phyloP scores from a whole-genome alignment of 2,329 filamentous ascomycete species.

The Esteya vermicola region DNA sequence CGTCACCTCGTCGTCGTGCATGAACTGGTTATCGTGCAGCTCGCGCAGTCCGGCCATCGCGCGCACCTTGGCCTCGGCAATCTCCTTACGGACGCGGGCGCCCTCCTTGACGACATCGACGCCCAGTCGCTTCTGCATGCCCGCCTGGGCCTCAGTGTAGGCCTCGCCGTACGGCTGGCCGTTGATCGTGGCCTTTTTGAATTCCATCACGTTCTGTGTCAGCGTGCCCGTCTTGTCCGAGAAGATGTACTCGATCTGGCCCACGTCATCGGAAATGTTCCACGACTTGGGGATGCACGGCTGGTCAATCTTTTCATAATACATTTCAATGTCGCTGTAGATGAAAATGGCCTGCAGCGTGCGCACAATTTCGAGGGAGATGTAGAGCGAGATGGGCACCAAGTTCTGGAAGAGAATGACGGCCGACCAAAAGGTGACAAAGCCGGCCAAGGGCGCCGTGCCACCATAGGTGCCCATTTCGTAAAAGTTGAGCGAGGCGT shows the following conservation, averaged over 20 bases:
- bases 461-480: constrained; percentile 74
- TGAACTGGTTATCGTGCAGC: constrained; percentile 78
- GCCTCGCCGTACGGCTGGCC: constrained; percentile 94
- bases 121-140: constrained; percentile 85
- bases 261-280: constrained; percentile 97
- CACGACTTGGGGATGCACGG: constrained; percentile 95
- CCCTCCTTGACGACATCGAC: constrained; percentile 74
- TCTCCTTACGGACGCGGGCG: constrained; percentile 58
- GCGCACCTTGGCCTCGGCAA: constrained; percentile 58
- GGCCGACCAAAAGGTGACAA: constrained; percentile 93
- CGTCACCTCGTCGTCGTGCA: constrained; percentile 78
- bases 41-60: constrained; percentile 62
- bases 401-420: constrained; percentile 96
- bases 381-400: constrained; percentile 95
- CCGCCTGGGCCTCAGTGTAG: constrained; percentile 91
- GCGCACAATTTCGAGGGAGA: constrained; percentile 89
- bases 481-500: constrained; percentile 68
- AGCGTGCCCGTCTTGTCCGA: constrained; percentile 15
- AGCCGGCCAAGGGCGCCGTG: constrained; percentile 63
- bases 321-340: constrained; percentile 92
- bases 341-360: constrained; percentile 93
- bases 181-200: constrained; percentile 96
- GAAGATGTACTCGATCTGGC: constrained; percentile 98
- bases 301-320: constrained; percentile 87
- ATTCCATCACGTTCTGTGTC: constrained; percentile 51